Percentiles rank a stretch among this genome's conserved stretches.
Evolutionary conservation across 169 alveolate species (phyloP).

Genomic region (Plasmodium gonderi): DNA sequence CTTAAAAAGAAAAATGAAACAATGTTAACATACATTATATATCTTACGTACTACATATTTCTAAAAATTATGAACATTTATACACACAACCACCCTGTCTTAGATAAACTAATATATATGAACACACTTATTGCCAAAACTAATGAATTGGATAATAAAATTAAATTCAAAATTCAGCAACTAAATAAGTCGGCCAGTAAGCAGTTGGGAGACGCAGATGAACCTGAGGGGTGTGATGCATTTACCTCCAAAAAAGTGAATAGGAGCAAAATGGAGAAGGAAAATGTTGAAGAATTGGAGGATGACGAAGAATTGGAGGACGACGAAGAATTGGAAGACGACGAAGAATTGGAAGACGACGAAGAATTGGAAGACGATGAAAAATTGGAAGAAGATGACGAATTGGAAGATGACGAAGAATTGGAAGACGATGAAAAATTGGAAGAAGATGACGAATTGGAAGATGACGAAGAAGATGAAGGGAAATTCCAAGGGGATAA

Average conservation of each 20-base stretch:
- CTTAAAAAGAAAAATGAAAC: constrained; percentile 80
- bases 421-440: constrained; percentile 5
- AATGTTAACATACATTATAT: constrained; percentile 77
- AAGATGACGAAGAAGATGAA: constrained; percentile 19
- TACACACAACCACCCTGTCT: constrained; percentile 79
- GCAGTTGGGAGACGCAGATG: background rate
- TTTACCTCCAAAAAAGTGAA: background rate
- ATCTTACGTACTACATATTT: constrained; percentile 78
- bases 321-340: constrained; percentile 26
- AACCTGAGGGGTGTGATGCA: background rate
- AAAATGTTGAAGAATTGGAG: constrained; percentile 36
- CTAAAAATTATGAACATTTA: constrained; percentile 78
- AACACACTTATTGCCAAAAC: constrained; percentile 68
- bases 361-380: background rate
- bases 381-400: background rate
- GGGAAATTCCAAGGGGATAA: background rate
- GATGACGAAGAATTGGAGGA: constrained; percentile 47
- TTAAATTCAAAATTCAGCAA: constrained; percentile 69
- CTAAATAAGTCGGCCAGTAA: constrained; percentile 30
- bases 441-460: constrained; percentile 49
- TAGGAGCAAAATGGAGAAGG: background rate
- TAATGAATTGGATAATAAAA: constrained; percentile 70
- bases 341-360: constrained; percentile 5
- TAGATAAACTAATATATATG: constrained; percentile 78
- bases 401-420: background rate